Base-by-base conservation (phyloP, 1,284 basidiomycete species). In the Pseudozyma thailandica region DNA sequence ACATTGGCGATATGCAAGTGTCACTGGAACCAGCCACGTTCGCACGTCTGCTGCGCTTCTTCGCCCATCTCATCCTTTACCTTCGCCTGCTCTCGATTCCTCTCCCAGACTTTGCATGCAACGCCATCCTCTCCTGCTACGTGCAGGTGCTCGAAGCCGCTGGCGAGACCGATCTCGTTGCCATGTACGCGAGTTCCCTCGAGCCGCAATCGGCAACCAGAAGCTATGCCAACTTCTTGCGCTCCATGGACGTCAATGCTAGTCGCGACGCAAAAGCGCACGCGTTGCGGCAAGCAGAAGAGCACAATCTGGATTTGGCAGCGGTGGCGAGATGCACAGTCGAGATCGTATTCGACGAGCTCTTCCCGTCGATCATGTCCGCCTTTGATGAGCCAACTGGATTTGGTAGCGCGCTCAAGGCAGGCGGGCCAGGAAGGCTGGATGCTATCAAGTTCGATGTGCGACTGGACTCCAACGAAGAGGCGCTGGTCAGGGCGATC, bases 61-160 rank as follows among this genome's bases (percentile, higher is more conserved):
- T 96, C 80, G 90, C 94, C 0, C 95, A 98, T 78, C 85, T 98
- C n/a, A 92, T 93, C 66, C 88, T 98, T 18, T 94, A 91, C 83
- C 86, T 97, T 2, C 90, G 91, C 54, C 88, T 93, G 83, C 90
- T 97, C 41, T 89, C 91, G 58, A 52, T 71, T 28, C 61, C 71
- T 6, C 53, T 78, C 37, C 66, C 74, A 6, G 70, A 89, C 12
- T 88, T 91, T 0, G 90, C 89, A 0, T 74, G 75, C 39, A 93
- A 95, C 77, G 84, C 88, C 23, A 93, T 98, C 52, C 85, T 98
- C 30, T 91, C 94, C 77, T 89, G 91, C 0, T 98, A 98, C 80
- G 88, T 98, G 3, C 88, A 89, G 66, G 90, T 95, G 2, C 87
- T 98, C 9, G 92, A 81, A 49, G 54, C 89, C 20, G 61, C 86